Percentiles rank a stretch among this genome's conserved stretches.
Evolutionary conservation across 345 rosid genomes (phyloP).

Genomic region (Stellera chamaejasme): DNA sequence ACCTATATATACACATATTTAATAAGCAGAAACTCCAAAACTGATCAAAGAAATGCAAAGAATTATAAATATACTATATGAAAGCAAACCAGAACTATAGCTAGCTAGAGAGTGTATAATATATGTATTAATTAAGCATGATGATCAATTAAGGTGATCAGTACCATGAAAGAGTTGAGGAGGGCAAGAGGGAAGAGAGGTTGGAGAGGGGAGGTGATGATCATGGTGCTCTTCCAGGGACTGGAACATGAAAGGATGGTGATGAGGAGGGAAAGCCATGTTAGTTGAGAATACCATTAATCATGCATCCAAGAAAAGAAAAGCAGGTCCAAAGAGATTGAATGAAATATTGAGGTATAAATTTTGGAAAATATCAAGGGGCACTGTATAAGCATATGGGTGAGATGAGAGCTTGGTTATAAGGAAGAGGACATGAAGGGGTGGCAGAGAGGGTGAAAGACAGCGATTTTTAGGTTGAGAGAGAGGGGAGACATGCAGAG

Average conservation of each 20-base stretch:
- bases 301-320: slow-evolving; percentile 10
- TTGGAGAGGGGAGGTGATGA: slow-evolving; percentile 52
- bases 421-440: slow-evolving; percentile 25
- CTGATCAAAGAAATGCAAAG: neutral
- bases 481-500: slow-evolving; percentile 16
- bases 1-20: slow-evolving; percentile 22
- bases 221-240: slow-evolving; percentile 44
- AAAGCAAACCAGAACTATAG: too few relatives aligned
- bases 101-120: too few relatives aligned
- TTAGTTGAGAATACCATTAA: slow-evolving; percentile 3
- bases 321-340: neutral
- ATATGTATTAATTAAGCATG: neutral
- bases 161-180: slow-evolving; percentile 67
- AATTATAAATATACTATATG: neutral
- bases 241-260: slow-evolving; percentile 60
- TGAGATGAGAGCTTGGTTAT: slow-evolving; percentile 12
- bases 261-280: slow-evolving; percentile 74
- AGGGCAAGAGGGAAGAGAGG: slow-evolving; percentile 56
- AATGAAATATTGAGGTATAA: neutral
- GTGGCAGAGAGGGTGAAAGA: slow-evolving; percentile 17
- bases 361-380: slow-evolving; percentile 17
- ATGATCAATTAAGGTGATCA: slow-evolving; percentile 7
- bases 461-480: slow-evolving; percentile 25
- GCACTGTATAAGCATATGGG: slow-evolving; percentile 17
- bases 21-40: neutral